phyloP scores from a whole-genome alignment of 306 rosid species.

The Gynostemma pentaphyllum region DNA sequence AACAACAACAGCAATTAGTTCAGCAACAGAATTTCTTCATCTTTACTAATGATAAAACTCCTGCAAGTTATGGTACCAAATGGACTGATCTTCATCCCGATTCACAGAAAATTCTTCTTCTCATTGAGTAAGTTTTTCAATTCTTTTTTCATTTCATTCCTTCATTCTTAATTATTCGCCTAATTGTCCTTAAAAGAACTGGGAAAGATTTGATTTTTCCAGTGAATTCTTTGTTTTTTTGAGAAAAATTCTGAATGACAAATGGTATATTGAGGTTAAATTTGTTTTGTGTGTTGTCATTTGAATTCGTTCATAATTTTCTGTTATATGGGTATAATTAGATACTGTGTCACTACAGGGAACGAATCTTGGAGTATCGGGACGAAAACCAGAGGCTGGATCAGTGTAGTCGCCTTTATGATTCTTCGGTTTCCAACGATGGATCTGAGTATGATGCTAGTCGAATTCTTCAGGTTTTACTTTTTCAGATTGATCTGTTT shows the following conservation, averaged over 20 bases:
- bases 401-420: constrained; percentile 88
- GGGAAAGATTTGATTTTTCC: not conserved
- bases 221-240: not conserved
- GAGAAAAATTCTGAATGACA: not conserved
- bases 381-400: constrained; percentile 91
- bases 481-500: constrained; percentile 2
- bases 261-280: not conserved
- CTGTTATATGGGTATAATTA: constrained; percentile 1
- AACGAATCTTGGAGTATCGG: constrained; percentile 65
- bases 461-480: constrained; percentile 82
- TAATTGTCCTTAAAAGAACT: not conserved
- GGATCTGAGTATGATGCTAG: constrained; percentile 87
- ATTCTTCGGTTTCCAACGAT: constrained; percentile 65
- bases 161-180: not conserved
- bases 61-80: constrained; percentile 74
- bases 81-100: constrained; percentile 95
- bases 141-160: not conserved
- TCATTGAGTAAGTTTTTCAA: constrained; percentile 52
- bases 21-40: constrained; percentile 43
- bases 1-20: constrained; percentile 16
- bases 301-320: not conserved
- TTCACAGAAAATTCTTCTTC: constrained; percentile 81
- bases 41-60: constrained; percentile 63
- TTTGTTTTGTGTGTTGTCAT: not conserved
- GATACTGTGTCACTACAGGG: constrained; percentile 31